Percentiles rank a stretch among this genome's conserved stretches.
Evolutionary conservation across 2,329 filamentous ascomycete genomes (phyloP).

Genomic region (Phialemoniopsis sp.): DNA sequence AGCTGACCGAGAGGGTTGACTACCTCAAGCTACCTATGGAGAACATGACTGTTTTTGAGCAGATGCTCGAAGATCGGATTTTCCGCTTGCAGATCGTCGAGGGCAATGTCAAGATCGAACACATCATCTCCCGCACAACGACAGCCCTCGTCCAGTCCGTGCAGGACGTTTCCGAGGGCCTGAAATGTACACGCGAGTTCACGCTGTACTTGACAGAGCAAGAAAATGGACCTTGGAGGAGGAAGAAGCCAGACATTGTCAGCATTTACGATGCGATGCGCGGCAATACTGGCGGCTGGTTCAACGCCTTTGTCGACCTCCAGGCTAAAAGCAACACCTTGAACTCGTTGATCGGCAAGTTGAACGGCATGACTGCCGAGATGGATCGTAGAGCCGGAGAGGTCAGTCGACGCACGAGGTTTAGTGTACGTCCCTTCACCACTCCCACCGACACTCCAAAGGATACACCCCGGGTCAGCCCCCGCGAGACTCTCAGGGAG

Average conservation of each 20-base stretch:
- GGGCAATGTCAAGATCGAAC: slow-evolving; percentile 88
- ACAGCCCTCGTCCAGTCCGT: slow-evolving; percentile 71
- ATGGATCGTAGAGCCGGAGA: slow-evolving; percentile 83
- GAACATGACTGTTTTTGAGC: slow-evolving; percentile 78
- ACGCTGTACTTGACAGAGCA: slow-evolving; percentile 69
- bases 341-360: slow-evolving; percentile 64
- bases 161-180: slow-evolving; percentile 73
- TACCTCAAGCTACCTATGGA: slow-evolving; percentile 79
- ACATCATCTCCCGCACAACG: slow-evolving; percentile 78
- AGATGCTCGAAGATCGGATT: slow-evolving; percentile 78
- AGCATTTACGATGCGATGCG: slow-evolving; percentile 87
- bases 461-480: not conserved
- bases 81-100: slow-evolving; percentile 80
- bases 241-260: slow-evolving; percentile 57
- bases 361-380: slow-evolving; percentile 75
- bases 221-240: slow-evolving; percentile 54
- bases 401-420: slow-evolving; percentile 74
- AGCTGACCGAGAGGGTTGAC: slow-evolving; percentile 76
- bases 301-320: slow-evolving; percentile 71
- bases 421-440: slow-evolving; percentile 34
- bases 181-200: slow-evolving; percentile 72
- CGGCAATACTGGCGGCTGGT: slow-evolving; percentile 89
- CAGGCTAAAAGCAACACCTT: slow-evolving; percentile 69
- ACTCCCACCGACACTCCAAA: slow-evolving; percentile 5
- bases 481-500: slow-evolving; percentile 4